Percentiles rank a stretch among this genome's conserved stretches.
Conservation (phyloP, 1,139 yeast genomes). For the Pichia sp. region DNA sequence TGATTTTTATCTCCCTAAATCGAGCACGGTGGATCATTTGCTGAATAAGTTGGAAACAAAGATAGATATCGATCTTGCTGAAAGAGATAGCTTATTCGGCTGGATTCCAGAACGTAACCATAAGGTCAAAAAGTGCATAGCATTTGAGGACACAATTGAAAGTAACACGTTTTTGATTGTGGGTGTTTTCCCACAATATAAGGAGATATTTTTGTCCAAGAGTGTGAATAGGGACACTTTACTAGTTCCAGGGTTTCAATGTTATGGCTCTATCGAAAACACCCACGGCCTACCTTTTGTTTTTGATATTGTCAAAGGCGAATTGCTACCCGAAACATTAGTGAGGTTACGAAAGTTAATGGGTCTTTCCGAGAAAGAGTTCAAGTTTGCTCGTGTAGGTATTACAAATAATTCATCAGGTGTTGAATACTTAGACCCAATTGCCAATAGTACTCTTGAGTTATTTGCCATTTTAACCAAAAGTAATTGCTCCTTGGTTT, state of each 20-base stretch:
- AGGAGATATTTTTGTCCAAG: conserved; percentile 18
- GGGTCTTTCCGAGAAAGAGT: conserved; percentile 77
- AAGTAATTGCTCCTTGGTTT: conserved; percentile 45
- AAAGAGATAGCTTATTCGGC: conserved; percentile 49
- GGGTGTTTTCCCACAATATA: conserved; percentile 39
- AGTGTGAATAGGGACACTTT: conserved; percentile 16
- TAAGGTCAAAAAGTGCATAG: conserved; percentile 37
- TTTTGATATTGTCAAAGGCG: conserved; percentile 63
- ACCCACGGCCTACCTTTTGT: conserved; percentile 88
- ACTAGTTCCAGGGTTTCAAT: conserved; percentile 60
- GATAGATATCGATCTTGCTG: conserved; percentile 47
- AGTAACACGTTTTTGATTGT: conserved; percentile 23
- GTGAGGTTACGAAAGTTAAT: conserved; percentile 60
- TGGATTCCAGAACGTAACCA: conserved; percentile 49
- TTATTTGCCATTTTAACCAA: conserved; percentile 49
- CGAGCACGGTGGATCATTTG: conserved; percentile 55
- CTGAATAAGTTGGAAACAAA: conserved; percentile 53
- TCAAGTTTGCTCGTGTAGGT: conserved; percentile 68
- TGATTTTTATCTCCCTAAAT: conserved; percentile 65
- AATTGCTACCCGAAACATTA: conserved; percentile 59
- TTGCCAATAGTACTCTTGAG: conserved; percentile 48
- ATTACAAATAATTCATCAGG: conserved; percentile 34
- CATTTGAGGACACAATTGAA: conserved; percentile 36
- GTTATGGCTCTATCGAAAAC: conserved; percentile 62
- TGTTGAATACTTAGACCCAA: conserved; percentile 46